Evolutionary conservation across 768 basidiomycete genomes (phyloP).

Genomic region (Chalciporus chontae): DNA sequence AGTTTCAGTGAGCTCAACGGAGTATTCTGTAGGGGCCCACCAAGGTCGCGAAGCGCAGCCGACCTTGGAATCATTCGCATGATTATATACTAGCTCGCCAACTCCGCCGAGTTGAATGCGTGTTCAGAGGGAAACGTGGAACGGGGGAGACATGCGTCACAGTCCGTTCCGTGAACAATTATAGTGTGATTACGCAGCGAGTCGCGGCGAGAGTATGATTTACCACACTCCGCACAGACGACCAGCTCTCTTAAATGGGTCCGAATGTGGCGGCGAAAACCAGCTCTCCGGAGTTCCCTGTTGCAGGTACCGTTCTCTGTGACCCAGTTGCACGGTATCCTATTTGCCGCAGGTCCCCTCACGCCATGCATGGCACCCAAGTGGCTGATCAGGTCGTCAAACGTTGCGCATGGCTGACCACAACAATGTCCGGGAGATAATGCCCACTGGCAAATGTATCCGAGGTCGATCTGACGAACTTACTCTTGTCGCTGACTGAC

Average conservation of each 20-base stretch:
- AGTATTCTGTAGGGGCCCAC: too few species aligned
- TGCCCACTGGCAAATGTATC: too few species aligned
- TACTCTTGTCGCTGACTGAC: too few species aligned
- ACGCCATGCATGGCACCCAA: background rate
- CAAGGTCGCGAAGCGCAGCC: too few species aligned
- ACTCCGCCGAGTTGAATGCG: too few species aligned
- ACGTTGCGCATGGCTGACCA: background rate
- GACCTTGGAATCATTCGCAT: too few species aligned
- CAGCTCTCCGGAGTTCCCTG: background rate
- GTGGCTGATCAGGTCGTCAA: slow-evolving; percentile 9
- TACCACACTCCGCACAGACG: background rate
- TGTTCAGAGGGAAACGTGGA: background rate
- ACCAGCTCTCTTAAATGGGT: background rate
- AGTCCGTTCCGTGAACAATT: background rate
- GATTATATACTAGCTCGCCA: too few species aligned
- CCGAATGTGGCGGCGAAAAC: slow-evolving; percentile 4
- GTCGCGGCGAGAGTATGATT: background rate
- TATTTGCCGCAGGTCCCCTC: background rate
- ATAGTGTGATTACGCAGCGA: background rate
- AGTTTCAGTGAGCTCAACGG: too few species aligned
- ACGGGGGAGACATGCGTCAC: background rate
- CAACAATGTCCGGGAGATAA: background rate
- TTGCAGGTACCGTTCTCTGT: background rate
- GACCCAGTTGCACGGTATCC: slow-evolving; percentile 6
- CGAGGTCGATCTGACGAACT: too few species aligned